Conservation (phyloP, 208 protist genomes). For the Acanthamoeba healyi region DNA sequence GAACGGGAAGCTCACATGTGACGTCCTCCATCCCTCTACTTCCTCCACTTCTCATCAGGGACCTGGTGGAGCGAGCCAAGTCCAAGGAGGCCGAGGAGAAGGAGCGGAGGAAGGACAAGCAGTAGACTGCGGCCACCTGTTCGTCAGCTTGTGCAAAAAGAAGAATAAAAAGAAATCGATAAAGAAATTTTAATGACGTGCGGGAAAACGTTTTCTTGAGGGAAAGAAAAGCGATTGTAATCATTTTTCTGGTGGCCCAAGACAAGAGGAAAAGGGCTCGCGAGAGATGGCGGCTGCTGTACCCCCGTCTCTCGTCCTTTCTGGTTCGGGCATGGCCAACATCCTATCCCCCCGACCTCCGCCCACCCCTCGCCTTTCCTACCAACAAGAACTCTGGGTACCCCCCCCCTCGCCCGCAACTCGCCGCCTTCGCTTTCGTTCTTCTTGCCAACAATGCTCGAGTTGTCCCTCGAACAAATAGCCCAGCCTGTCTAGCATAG, state of each 20-base stretch:
- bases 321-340: background rate
- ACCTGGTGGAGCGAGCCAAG: constrained; percentile 42
- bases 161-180: background rate
- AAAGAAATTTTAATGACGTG: too few species aligned
- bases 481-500: too few species aligned
- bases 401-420: background rate
- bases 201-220: too few species aligned
- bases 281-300: background rate
- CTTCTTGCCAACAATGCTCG: background rate
- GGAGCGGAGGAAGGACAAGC: constrained; percentile 37
- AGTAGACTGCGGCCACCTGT: background rate
- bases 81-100: constrained; percentile 10
- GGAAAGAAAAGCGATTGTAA: too few species aligned
- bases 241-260: too few species aligned
- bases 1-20: background rate
- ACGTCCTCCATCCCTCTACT: too few species aligned
- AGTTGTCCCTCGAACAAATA: background rate
- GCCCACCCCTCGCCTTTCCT: background rate
- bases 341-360: background rate
- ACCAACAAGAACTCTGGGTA: constrained; percentile 2
- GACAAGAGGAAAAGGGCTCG: background rate
- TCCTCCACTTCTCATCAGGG: background rate
- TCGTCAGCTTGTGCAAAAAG: background rate
- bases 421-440: background rate
- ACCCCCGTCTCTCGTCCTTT: background rate